These are phyloP conservation scores for Selenicereus undatus DNA, from an alignment of 148 eudicot genomes.

Conservation along the genomic window DNA sequence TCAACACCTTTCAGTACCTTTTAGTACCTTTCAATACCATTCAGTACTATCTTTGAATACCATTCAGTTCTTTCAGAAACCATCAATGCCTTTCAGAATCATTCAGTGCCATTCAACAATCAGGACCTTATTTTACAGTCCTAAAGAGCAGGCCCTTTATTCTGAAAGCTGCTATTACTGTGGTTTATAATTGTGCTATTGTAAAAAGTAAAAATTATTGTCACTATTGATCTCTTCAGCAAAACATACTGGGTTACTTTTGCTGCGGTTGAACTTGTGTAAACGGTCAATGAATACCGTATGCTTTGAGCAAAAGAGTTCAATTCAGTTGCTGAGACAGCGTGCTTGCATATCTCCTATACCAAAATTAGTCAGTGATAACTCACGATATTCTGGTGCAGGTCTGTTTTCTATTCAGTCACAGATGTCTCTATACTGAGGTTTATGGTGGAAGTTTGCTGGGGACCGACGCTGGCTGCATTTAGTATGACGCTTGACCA, in stretches of 20 bases:
- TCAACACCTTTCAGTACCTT: too few species aligned
- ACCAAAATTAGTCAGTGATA: neutral
- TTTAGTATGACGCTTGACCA: constrained; percentile 98
- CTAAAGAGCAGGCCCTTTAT: too few species aligned
- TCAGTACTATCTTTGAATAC: too few species aligned
- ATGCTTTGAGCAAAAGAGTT: neutral
- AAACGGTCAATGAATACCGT: neutral
- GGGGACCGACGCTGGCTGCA: constrained; percentile 99
- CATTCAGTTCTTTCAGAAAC: too few species aligned
- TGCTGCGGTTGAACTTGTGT: neutral
- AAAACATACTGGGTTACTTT: neutral
- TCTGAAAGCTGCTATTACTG: neutral
- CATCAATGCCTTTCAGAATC: too few species aligned
- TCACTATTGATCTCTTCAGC: neutral
- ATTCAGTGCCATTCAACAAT: too few species aligned
- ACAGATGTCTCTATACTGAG: constrained; percentile 85
- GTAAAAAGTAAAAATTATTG: neutral
- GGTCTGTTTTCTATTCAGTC: constrained; percentile 69
- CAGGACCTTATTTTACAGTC: too few species aligned
- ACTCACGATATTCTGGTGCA: constrained; percentile 33
- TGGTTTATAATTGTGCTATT: neutral
- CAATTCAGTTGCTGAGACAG: neutral
- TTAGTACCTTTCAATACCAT: too few species aligned
- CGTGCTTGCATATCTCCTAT: neutral
- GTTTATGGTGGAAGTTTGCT: constrained; percentile 96